Percentiles rank a stretch among this genome's conserved stretches.
Conservation (phyloP, 169 alveolate genomes). For the Cryptosporidium meleagridis region DNA sequence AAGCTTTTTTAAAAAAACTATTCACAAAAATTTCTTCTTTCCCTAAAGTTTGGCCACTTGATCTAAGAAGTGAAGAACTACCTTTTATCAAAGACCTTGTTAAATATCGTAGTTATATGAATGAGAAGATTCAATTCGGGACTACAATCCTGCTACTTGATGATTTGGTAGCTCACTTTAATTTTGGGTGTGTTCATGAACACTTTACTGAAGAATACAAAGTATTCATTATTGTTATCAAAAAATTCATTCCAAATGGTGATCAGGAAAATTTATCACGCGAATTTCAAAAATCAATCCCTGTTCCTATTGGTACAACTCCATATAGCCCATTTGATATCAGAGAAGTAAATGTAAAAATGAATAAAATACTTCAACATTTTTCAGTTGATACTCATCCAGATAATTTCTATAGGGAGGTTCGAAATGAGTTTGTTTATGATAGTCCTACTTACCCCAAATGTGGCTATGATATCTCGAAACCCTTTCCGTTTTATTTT, state of each 20-base stretch:
- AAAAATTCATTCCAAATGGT: slow-evolving; percentile 34
- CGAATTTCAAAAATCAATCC: slow-evolving; percentile 64
- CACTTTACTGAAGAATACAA: slow-evolving; percentile 56
- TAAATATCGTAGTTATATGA: slow-evolving; percentile 51
- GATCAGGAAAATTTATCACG: slow-evolving; percentile 1
- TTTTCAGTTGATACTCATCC: slow-evolving; percentile 42
- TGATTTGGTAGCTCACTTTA: slow-evolving; percentile 55
- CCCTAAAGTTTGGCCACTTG: slow-evolving; percentile 68
- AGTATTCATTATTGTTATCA: slow-evolving; percentile 27
- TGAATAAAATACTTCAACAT: slow-evolving; percentile 13
- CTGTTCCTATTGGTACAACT: slow-evolving; percentile 65
- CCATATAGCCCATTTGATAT: slow-evolving; percentile 58
- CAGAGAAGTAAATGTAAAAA: slow-evolving; percentile 43
- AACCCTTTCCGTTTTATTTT: slow-evolving; percentile 55
- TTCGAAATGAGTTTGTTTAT: slow-evolving; percentile 57
- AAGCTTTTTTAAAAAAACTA: slow-evolving; percentile 23
- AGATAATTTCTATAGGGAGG: slow-evolving; percentile 23
- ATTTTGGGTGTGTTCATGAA: slow-evolving; percentile 65
- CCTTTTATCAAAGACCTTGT: slow-evolving; percentile 46
- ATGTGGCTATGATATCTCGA: slow-evolving; percentile 65
- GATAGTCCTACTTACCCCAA: slow-evolving; percentile 62
- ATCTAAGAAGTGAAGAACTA: slow-evolving; percentile 36
- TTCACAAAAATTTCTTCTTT: slow-evolving; percentile 46
- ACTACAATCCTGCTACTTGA: slow-evolving; percentile 56
- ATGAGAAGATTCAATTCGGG: slow-evolving; percentile 17